phyloP scores from a whole-genome alignment of 208 protist genomes.

The Wallacemonas sp. region DNA sequence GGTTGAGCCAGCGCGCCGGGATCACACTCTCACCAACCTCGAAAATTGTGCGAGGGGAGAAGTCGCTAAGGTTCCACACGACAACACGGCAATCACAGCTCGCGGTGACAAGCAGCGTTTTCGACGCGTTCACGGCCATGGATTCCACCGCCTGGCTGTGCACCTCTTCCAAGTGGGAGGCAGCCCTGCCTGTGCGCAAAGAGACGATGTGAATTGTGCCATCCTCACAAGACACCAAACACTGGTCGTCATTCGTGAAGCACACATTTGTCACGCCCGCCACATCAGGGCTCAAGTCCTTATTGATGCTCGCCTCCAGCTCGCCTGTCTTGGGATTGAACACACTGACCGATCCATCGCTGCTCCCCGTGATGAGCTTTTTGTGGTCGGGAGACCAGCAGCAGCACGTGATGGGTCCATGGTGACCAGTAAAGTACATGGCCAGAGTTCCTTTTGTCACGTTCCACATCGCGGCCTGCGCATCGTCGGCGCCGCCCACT shows the following conservation, averaged over 20 bases:
- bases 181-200: slow-evolving; percentile 63
- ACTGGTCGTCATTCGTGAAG: slow-evolving; percentile 66
- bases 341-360: slow-evolving; percentile 87
- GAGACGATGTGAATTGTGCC: slow-evolving; percentile 82
- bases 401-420: slow-evolving; percentile 76
- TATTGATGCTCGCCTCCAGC: slow-evolving; percentile 52
- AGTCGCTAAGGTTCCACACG: slow-evolving; percentile 76
- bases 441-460: slow-evolving; percentile 79
- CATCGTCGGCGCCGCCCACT: slow-evolving; percentile 88
- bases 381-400: slow-evolving; percentile 89
- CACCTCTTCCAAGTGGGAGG: slow-evolving; percentile 57
- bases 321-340: slow-evolving; percentile 92
- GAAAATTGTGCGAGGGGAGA: slow-evolving; percentile 53
- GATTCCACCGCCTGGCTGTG: slow-evolving; percentile 88
- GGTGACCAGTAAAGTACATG: slow-evolving; percentile 93
- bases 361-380: slow-evolving; percentile 88
- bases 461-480: slow-evolving; percentile 95
- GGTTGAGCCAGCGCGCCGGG: slow-evolving; percentile 61
- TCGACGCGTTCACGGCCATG: slow-evolving; percentile 37
- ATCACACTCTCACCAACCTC: slow-evolving; percentile 82
- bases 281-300: slow-evolving; percentile 74
- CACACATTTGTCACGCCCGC: slow-evolving; percentile 68
- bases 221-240: slow-evolving; percentile 83
- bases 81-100: slow-evolving; percentile 81
- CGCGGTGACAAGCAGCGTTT: slow-evolving; percentile 64